Base-by-base conservation (phyloP, 805 yeast species). In the Debaryomyces tyrocola region DNA sequence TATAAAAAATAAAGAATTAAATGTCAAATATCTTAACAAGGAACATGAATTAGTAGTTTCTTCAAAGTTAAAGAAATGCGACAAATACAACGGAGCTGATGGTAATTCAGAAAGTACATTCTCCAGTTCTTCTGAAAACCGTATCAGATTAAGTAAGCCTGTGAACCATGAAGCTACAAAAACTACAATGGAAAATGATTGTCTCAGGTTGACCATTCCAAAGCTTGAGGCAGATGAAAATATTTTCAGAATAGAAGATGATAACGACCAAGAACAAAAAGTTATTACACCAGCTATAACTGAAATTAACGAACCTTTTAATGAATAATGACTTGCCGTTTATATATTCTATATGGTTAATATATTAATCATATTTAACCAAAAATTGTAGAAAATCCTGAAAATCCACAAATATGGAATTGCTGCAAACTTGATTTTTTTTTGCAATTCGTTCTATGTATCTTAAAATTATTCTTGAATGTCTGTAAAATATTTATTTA, bases 21-120 rank as follows among this genome's bases (percentile, higher is more conserved):
- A 52, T 29, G 51, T 63, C 42, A 64, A 64, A 37, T 57, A 53
- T 49, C 51, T 51, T 37, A 61, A 56, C 40, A 49, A 51, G 21
- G 59, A 56, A 20, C 62, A 64, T 40, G 57, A 54, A 47, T 52
- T 64, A 41, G 52, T 52, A n/a, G 49, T 63, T 17, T 44, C 51
- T 12, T 47, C 57, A 20, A 41, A 36, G 21, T 54, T 52, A 39
- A 53, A 55, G 41, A 45, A 44, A 4, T 34, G 20, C 8, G 51
- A 52, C 33, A 40, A 34, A 10, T 45, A 43, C 18, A 57, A 54
- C 15, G 17, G 43, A 24, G 20, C 36, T 21, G 2, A 24, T 14
- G 46, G 46, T 40, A 53, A 45, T 12, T 54, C 45, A 44, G 53
- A 46, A 33, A 43, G 18, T 39, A 17, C 18, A 24, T 24, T 24